phyloP scores from a whole-genome alignment of 208 protist species.

The Porcisia deanei region DNA sequence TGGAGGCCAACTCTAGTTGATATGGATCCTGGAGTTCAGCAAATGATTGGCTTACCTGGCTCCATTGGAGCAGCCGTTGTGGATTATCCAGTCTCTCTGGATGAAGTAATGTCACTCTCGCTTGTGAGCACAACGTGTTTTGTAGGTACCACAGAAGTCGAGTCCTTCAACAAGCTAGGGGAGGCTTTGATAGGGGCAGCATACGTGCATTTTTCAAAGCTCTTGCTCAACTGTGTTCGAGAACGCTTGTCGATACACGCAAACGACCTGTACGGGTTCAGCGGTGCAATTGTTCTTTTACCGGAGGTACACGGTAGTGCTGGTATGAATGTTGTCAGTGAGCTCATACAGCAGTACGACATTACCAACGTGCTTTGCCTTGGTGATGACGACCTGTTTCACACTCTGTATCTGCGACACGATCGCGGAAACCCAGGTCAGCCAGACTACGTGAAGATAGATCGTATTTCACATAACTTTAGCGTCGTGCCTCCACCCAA shows the following conservation, averaged over 20 bases:
- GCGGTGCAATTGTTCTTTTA: conserved; percentile 73
- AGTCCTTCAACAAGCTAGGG: conserved; percentile 34
- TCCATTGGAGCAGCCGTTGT: conserved; percentile 63
- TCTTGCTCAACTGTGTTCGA: conserved; percentile 38
- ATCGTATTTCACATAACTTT: conserved; percentile 67
- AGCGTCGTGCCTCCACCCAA: conserved; percentile 26
- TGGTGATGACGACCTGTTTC: conserved; percentile 80
- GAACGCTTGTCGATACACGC: conserved; percentile 50
- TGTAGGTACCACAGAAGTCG: conserved; percentile 66
- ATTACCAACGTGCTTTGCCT: conserved; percentile 71
- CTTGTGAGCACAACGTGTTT: conserved; percentile 73
- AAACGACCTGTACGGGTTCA: conserved; percentile 55
- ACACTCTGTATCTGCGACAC: conserved; percentile 45
- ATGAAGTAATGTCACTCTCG: conserved; percentile 57
- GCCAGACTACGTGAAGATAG: conserved; percentile 38
- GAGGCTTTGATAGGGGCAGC: conserved; percentile 53
- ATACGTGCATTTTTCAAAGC: conserved; percentile 64
- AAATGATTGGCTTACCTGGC: conserved; percentile 66
- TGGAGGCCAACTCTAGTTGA: conserved; percentile 83
- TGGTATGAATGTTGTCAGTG: conserved; percentile 66
- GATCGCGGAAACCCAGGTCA: conserved; percentile 26
- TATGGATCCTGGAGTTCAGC: conserved; percentile 54
- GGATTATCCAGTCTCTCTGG: conserved; percentile 72
- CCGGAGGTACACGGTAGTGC: conserved; percentile 67
- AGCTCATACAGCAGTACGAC: conserved; percentile 60